Evolutionary conservation across 352 stramenopile species (phyloP).

Genomic region (Pythium biforme): DNA sequence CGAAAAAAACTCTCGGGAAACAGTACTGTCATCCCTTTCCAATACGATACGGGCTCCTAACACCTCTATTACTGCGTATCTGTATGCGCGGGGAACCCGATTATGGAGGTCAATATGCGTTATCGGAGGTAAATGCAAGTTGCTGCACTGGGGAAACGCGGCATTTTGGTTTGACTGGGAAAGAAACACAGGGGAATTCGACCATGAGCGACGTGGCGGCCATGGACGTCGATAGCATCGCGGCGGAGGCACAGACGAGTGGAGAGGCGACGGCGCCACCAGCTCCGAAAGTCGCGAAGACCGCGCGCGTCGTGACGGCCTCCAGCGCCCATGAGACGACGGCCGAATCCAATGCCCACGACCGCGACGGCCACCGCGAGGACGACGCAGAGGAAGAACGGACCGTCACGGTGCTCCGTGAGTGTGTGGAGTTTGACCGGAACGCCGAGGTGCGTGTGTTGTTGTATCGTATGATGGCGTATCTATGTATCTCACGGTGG

Average conservation of each 20-base stretch:
- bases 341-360: conserved; percentile 5
- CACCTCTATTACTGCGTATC: not conserved
- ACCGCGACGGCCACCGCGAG: conserved; percentile 18
- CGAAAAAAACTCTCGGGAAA: not conserved
- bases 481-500: not conserved
- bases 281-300: conserved; percentile 15
- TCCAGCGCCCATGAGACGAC: conserved; percentile 7
- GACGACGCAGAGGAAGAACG: conserved; percentile 30
- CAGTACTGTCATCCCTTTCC: not conserved
- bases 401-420: conserved; percentile 48
- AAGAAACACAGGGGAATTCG: not conserved
- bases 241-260: not conserved
- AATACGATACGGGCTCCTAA: not conserved
- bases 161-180: not conserved
- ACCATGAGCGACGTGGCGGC: not conserved
- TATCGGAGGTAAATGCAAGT: not conserved
- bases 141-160: not conserved
- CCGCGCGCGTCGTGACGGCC: conserved; percentile 18
- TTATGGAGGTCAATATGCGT: too few species aligned
- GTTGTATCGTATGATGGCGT: not conserved
- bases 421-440: conserved; percentile 62
- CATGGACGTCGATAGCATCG: conserved; percentile 9
- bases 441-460: conserved; percentile 40
- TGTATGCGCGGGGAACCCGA: too few species aligned
- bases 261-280: conserved; percentile 7